Percentiles rank a stretch among this genome's conserved stretches.
phyloP scores from a whole-genome alignment of 176 grass and related monocot species.

The Aegilops longissima region DNA sequence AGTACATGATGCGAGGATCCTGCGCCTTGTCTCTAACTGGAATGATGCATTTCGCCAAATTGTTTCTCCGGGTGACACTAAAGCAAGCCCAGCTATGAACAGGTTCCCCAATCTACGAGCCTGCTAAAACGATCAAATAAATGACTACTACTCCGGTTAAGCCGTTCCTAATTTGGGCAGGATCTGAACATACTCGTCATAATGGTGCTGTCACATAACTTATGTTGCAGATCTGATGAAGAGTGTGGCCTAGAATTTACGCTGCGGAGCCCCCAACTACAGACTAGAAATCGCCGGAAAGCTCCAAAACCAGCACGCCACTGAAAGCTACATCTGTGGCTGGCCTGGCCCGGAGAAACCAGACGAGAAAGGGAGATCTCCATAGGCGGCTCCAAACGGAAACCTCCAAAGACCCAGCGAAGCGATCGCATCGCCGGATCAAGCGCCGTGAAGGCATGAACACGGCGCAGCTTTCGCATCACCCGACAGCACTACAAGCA shows the following conservation, averaged over 20 bases:
- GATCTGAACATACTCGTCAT: not conserved
- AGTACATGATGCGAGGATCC: not conserved
- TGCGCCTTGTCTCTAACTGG: not conserved
- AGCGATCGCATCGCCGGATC: slow-evolving; percentile 10
- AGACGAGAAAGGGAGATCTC: slow-evolving; percentile 11
- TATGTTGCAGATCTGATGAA: slow-evolving; percentile 21
- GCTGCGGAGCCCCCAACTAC: not conserved
- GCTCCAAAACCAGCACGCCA: not conserved
- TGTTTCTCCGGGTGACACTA: not conserved
- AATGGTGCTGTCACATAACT: not conserved
- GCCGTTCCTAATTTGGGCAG: not conserved
- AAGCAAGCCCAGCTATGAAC: not conserved
- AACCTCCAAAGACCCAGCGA: not conserved
- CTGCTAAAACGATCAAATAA: not conserved
- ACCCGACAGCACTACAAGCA: not conserved
- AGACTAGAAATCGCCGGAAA: slow-evolving; percentile 3
- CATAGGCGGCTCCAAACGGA: not conserved
- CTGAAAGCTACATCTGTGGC: not conserved
- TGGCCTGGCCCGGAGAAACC: not conserved
- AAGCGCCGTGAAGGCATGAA: not conserved
- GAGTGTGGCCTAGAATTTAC: not conserved
- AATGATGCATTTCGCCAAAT: not conserved
- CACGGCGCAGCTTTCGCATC: too few species aligned
- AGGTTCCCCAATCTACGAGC: not conserved
- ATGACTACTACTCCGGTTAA: not conserved